Evolutionary conservation across 768 basidiomycete genomes (phyloP).

Genomic region (Podaxis sp.): DNA sequence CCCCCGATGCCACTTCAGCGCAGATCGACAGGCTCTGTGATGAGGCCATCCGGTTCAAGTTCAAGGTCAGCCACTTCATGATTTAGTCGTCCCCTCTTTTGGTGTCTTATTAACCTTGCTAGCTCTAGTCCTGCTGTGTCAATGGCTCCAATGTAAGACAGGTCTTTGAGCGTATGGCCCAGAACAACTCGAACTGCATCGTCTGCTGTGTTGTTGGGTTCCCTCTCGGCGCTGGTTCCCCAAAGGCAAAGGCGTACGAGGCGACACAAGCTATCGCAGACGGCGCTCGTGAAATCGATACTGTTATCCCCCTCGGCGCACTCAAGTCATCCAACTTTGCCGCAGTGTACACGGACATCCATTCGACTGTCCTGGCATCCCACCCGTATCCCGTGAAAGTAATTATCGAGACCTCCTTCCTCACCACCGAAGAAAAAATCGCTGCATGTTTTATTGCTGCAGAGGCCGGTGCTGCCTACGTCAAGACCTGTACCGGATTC

Average conservation of each 20-base stretch:
- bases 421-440: constrained; percentile 45
- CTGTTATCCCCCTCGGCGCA: constrained; percentile 49
- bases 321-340: constrained; percentile 39
- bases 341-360: constrained; percentile 39
- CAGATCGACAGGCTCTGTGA: constrained; percentile 49
- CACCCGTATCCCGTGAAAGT: constrained; percentile 42
- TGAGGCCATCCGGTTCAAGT: constrained; percentile 45
- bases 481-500: constrained; percentile 58
- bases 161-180: constrained; percentile 38
- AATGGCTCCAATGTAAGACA: constrained; percentile 45
- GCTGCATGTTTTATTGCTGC: constrained; percentile 46
- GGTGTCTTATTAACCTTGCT: background rate
- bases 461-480: constrained; percentile 50
- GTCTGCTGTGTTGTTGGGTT: constrained; percentile 53
- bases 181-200: constrained; percentile 35
- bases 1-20: constrained; percentile 44
- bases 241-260: constrained; percentile 47
- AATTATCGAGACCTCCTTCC: constrained; percentile 51
- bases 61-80: constrained; percentile 37
- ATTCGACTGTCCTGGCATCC: constrained; percentile 35
- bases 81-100: background rate
- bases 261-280: constrained; percentile 42
- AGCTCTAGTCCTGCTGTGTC: constrained; percentile 48
- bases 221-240: constrained; percentile 47
- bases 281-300: constrained; percentile 53